Conservation (phyloP, 805 yeast species). For the Cyberlindnera xylosilytica region DNA sequence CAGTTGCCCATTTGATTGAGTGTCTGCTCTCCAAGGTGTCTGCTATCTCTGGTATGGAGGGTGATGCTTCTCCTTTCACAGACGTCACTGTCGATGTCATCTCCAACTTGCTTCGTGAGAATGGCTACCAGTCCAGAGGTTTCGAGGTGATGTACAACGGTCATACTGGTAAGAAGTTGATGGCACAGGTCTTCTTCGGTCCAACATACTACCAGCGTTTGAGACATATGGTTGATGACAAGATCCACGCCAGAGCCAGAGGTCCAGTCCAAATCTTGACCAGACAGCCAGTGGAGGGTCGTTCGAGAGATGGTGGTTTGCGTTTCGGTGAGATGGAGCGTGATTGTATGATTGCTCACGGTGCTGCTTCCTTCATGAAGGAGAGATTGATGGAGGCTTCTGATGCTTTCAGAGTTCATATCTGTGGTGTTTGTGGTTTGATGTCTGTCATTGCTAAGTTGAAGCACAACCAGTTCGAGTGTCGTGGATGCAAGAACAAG, state of each 20-base stretch:
- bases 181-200: constrained; percentile 99
- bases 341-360: constrained; percentile 99
- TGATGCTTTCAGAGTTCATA: constrained; percentile 96
- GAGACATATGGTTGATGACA: constrained; percentile 99
- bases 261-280: constrained; percentile 98
- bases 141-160: constrained; percentile 99
- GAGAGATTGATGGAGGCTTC: constrained; percentile 99
- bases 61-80: constrained; percentile 99
- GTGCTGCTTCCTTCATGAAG: constrained; percentile 97
- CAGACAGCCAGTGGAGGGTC: constrained; percentile 98
- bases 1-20: constrained; percentile 98
- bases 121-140: constrained; percentile 97
- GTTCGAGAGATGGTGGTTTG: constrained; percentile 98
- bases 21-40: constrained; percentile 95
- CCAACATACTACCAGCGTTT: constrained; percentile 98
- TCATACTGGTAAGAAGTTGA: constrained; percentile 95
- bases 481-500: constrained; percentile 97
- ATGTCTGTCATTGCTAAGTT: constrained; percentile 97
- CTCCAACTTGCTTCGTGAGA: constrained; percentile 86
- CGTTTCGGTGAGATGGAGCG: constrained; percentile 99
- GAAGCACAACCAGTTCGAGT: constrained; percentile 96
- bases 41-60: constrained; percentile 91
- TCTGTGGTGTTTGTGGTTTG: constrained; percentile 97
- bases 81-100: constrained; percentile 98
- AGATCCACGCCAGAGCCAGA: constrained; percentile 98